Evolutionary conservation across 345 rosid species (phyloP).

Genomic region (Eucalyptus rudis): DNA sequence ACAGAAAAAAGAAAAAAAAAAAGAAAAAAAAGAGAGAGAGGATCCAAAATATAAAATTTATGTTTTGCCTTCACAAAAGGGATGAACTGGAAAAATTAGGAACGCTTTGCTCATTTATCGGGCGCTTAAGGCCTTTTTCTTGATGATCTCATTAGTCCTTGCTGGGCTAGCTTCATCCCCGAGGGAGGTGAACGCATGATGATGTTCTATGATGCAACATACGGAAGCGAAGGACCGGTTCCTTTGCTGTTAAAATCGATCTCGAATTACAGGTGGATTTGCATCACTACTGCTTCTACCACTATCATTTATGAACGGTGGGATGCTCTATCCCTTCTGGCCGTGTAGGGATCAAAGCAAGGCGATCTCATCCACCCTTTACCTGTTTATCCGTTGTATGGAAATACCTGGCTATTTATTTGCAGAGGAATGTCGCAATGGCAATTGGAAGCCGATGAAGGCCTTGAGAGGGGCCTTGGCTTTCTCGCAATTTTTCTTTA

Average conservation of each 20-base stretch:
- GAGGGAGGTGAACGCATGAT: background rate
- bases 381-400: background rate
- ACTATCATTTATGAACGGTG: background rate
- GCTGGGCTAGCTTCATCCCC: background rate
- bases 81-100: background rate
- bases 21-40: too few species aligned
- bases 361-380: background rate
- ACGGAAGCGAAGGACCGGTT: background rate
- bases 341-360: background rate
- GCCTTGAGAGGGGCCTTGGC: background rate
- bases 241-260: background rate
- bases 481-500: background rate
- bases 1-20: background rate
- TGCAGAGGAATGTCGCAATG: background rate
- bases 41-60: background rate
- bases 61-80: background rate
- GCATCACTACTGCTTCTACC: background rate
- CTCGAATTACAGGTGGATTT: background rate
- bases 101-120: background rate
- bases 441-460: background rate
- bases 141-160: background rate
- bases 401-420: background rate
- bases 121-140: background rate
- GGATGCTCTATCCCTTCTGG: background rate
- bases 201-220: background rate